Evolutionary conservation across 2,329 filamentous ascomycete species (phyloP).

Genomic region (Penicillium italicum): DNA sequence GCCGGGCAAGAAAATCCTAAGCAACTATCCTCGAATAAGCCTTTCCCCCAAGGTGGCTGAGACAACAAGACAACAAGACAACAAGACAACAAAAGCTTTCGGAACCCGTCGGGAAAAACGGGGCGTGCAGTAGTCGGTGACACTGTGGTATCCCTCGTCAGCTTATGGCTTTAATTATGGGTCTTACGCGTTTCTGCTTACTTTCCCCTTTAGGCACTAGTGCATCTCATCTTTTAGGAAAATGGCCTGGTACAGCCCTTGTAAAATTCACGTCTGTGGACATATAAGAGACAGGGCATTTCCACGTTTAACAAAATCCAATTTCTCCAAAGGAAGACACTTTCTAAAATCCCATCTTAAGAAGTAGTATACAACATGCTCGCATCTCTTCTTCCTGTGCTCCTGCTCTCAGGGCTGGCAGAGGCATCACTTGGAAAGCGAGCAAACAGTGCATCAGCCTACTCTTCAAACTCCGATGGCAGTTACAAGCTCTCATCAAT

Average conservation of each 20-base stretch:
- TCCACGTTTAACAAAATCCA: background rate
- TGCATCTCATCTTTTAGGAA: background rate
- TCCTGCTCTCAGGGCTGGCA: background rate
- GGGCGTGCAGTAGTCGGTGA: background rate
- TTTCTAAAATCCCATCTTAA: background rate
- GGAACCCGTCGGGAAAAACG: background rate
- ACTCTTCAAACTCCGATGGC: slow-evolving; percentile 27
- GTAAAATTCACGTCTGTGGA: background rate
- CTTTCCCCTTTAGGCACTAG: background rate
- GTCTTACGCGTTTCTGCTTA: too few relatives aligned
- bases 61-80: background rate
- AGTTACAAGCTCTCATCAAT: slow-evolving; percentile 26
- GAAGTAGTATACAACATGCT: background rate
- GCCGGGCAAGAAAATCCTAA: background rate
- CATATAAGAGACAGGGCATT: background rate
- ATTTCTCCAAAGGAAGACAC: background rate
- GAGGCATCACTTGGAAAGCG: slow-evolving; percentile 16
- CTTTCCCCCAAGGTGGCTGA: too few relatives aligned
- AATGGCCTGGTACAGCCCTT: background rate
- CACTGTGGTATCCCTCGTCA: background rate
- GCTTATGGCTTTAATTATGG: background rate
- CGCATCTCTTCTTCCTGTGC: background rate
- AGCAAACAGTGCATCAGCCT: slow-evolving; percentile 21
- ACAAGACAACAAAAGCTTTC: background rate
- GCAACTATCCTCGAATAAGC: background rate